Percentiles rank a stretch among this genome's conserved stretches.
Evolutionary conservation across 2,329 filamentous ascomycete species (phyloP).

Genomic region (Cryphonectria nitschkei): DNA sequence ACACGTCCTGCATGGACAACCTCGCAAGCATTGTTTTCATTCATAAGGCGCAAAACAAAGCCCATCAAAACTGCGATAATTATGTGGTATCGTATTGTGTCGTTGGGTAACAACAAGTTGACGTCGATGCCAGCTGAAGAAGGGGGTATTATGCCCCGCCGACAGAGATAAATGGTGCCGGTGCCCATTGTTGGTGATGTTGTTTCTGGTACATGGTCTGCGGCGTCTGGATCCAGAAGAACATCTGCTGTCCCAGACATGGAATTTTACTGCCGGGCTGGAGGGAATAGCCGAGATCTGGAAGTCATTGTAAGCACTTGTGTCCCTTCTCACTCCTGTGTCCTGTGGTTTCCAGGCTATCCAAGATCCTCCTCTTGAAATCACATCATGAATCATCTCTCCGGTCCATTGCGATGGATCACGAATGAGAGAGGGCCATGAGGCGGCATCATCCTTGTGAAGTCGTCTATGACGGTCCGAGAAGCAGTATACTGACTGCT

Average conservation of each 20-base stretch:
- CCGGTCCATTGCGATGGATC: neutral
- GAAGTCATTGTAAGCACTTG: slow-evolving; percentile 25
- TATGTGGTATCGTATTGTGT: neutral
- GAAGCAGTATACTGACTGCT: slow-evolving; percentile 23
- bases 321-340: neutral
- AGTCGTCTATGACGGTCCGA: slow-evolving; percentile 25
- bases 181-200: slow-evolving; percentile 17
- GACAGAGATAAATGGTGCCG: slow-evolving; percentile 14
- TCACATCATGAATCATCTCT: neutral
- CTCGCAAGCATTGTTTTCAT: neutral
- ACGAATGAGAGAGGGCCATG: neutral
- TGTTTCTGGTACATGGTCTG: slow-evolving; percentile 15
- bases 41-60: neutral
- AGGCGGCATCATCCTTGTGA: slow-evolving; percentile 30
- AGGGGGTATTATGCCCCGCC: neutral
- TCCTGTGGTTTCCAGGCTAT: neutral
- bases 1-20: neutral
- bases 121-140: neutral
- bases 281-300: slow-evolving; percentile 26
- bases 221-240: slow-evolving; percentile 22
- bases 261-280: slow-evolving; percentile 27
- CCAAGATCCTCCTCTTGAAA: neutral
- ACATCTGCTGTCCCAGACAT: slow-evolving; percentile 27
- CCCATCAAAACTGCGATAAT: neutral
- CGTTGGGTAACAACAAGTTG: too few species aligned